Conservation (phyloP, 176 grass and related monocot genomes). For the Triticum timopheevii region DNA sequence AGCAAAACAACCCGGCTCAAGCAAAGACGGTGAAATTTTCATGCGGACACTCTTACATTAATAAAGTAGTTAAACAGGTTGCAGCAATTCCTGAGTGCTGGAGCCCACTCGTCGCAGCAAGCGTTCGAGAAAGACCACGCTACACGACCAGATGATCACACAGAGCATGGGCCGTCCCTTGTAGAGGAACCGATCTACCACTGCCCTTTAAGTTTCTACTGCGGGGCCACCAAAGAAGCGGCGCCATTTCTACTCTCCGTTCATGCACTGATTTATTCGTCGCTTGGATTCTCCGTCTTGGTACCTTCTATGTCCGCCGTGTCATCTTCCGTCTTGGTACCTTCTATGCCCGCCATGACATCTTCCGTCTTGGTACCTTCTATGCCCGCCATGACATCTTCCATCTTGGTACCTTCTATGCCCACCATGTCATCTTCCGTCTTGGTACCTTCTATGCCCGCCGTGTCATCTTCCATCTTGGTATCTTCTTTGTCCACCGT, state of each 20-base stretch:
- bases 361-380: background rate
- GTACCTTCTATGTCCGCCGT: background rate
- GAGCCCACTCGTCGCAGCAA: background rate
- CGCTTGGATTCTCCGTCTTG: background rate
- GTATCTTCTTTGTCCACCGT: background rate
- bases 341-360: background rate
- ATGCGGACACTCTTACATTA: background rate
- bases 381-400: background rate
- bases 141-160: background rate
- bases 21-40: background rate
- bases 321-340: background rate
- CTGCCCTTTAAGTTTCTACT: constrained; percentile 23
- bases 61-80: background rate
- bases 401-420: background rate
- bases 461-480: background rate
- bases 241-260: background rate
- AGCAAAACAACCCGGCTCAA: background rate
- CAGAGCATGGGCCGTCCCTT: constrained; percentile 16
- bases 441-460: too few relatives aligned
- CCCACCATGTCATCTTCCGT: background rate
- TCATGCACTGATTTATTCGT: background rate
- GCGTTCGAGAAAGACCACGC: background rate
- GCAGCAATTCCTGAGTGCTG: background rate
- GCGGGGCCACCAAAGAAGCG: background rate
- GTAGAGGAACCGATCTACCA: background rate